These are phyloP conservation scores for Maudiozyma saulgeensis DNA, from an alignment of 805 yeast species.

Conservation along the genomic window DNA sequence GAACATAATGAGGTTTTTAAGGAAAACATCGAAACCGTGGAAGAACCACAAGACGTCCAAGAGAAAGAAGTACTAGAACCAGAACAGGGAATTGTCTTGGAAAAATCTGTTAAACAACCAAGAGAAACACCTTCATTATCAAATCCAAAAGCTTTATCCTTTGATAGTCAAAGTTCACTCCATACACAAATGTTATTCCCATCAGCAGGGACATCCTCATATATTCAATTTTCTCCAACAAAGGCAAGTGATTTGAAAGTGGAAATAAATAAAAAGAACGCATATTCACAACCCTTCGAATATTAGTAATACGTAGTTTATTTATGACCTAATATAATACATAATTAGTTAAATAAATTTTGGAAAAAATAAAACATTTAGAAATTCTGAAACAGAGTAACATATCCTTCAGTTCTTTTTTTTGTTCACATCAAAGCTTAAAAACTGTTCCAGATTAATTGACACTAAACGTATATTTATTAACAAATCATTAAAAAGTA, in stretches of 20 bases:
- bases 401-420: neutral
- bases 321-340: neutral
- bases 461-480: neutral
- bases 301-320: constrained; percentile 4
- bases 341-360: neutral
- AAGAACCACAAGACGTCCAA: neutral
- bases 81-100: neutral
- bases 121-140: neutral
- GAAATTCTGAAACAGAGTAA: too few relatives aligned
- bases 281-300: constrained; percentile 26
- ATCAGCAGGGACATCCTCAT: neutral
- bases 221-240: constrained; percentile 21
- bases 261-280: constrained; percentile 21
- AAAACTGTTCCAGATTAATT: neutral
- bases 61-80: neutral
- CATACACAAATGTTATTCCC: constrained; percentile 4
- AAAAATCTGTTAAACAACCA: neutral
- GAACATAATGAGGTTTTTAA: neutral
- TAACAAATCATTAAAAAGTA: neutral
- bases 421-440: neutral
- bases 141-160: neutral
- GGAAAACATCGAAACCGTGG: neutral
- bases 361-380: neutral
- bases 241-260: constrained; percentile 13
- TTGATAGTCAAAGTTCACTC: constrained; percentile 3